Conservation (phyloP, 192 early-diverging fungal species). For the Entomortierella parvispora region DNA sequence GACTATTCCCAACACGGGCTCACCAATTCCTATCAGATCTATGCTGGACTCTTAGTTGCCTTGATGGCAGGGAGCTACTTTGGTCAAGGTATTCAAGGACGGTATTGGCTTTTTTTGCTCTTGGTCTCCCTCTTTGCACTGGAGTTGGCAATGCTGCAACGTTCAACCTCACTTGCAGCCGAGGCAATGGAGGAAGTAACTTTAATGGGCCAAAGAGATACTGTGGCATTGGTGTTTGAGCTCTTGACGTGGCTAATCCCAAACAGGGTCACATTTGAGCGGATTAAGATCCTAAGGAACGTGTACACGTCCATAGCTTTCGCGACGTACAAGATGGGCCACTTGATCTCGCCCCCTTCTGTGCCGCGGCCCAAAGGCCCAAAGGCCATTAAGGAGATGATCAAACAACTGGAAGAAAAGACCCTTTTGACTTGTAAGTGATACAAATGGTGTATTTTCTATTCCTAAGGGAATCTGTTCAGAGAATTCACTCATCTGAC, state of each 20-base stretch:
- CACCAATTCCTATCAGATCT: not conserved
- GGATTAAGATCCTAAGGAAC: not conserved
- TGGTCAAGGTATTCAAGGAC: constrained; percentile 1
- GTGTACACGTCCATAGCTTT: not conserved
- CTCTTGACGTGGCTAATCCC: constrained; percentile 1
- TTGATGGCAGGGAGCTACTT: not conserved
- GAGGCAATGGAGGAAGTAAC: not conserved
- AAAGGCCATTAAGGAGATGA: no score
- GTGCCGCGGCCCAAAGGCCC: no score
- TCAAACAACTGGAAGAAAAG: no score
- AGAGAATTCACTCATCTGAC: no score
- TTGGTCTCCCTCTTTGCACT: not conserved
- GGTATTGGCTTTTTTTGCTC: constrained; percentile 15
- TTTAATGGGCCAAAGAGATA: not conserved
- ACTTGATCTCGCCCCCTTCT: not conserved
- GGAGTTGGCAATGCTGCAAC: constrained; percentile 6
- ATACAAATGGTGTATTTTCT: no score
- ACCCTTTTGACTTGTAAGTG: no score
- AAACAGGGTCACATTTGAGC: constrained; percentile 12
- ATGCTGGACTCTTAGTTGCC: not conserved
- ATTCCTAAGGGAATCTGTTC: no score
- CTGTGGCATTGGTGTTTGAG: no score
- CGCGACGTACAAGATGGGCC: not conserved
- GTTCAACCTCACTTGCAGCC: not conserved
- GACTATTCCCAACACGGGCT: constrained; percentile 5